These are phyloP conservation scores for Neurospora pannonica DNA, from an alignment of 495 filamentous ascomycete genomes.

Conservation along the genomic window DNA sequence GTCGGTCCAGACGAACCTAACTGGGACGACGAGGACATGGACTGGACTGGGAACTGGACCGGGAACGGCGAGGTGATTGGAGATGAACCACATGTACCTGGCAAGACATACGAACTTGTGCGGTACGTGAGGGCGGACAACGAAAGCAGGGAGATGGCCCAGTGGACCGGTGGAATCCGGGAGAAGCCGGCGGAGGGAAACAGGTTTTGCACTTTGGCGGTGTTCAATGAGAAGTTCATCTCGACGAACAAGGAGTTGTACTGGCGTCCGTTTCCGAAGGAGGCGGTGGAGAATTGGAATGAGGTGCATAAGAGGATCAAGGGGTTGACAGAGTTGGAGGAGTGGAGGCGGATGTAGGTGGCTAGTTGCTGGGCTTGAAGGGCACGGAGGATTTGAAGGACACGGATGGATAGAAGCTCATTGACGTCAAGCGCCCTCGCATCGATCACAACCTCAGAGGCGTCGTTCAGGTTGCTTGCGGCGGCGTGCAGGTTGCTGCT, in stretches of 20 bases:
- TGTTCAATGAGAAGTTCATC: not conserved
- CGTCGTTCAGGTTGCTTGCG: conserved; percentile 51
- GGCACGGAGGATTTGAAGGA: conserved; percentile 6
- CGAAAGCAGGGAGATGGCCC: not conserved
- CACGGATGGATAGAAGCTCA: conserved; percentile 37
- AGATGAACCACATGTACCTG: not conserved
- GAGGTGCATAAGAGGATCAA: not conserved
- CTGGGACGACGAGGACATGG: not conserved
- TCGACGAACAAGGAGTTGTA: not conserved
- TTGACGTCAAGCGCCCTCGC: conserved; percentile 45
- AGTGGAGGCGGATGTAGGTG: not conserved
- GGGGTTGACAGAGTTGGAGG: not conserved
- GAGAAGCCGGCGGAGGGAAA: not conserved
- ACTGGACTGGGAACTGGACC: not conserved
- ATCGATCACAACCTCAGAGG: conserved; percentile 43
- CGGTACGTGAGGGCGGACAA: not conserved
- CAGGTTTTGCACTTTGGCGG: not conserved
- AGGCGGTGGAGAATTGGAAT: not conserved
- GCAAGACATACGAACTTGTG: not conserved
- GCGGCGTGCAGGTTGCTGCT: conserved; percentile 56
- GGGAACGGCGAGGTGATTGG: not conserved
- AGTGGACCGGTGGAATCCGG: not conserved
- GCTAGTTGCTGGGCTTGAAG: not conserved
- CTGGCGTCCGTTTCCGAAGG: not conserved
- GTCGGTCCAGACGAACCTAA: not conserved